phyloP scores from a whole-genome alignment of 208 protist species.

The Leishmania major region DNA sequence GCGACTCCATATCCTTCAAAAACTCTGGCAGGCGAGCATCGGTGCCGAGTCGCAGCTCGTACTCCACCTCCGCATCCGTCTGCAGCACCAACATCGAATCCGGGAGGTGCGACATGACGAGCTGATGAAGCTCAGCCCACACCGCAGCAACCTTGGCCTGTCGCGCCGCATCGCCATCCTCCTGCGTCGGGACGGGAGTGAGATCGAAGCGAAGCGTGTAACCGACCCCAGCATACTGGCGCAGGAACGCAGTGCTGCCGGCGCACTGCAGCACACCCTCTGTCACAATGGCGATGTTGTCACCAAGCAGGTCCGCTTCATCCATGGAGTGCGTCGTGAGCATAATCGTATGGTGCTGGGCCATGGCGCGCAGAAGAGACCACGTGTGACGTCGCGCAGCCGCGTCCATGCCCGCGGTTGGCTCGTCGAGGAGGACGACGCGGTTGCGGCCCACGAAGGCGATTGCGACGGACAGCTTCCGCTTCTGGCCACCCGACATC shows the following conservation, averaged over 20 bases:
- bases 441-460: slow-evolving; percentile 77
- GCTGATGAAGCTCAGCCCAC: slow-evolving; percentile 31
- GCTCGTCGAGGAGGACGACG: slow-evolving; percentile 89
- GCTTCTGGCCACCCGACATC: slow-evolving; percentile 68
- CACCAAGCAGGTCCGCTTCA: slow-evolving; percentile 94
- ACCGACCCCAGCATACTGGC: slow-evolving; percentile 48
- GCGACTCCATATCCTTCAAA: slow-evolving; percentile 40
- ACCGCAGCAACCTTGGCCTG: slow-evolving; percentile 15
- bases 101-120: slow-evolving; percentile 34
- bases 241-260: slow-evolving; percentile 66
- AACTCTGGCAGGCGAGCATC: slow-evolving; percentile 37
- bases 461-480: slow-evolving; percentile 83
- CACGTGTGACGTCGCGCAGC: slow-evolving; percentile 75
- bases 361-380: slow-evolving; percentile 48
- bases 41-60: slow-evolving; percentile 35
- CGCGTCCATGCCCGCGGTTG: slow-evolving; percentile 90
- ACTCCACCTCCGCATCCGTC: slow-evolving; percentile 48
- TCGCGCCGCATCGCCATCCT: slow-evolving; percentile 10
- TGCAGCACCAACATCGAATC: slow-evolving; percentile 14
- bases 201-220: slow-evolving; percentile 62
- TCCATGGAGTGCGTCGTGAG: slow-evolving; percentile 96
- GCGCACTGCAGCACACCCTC: slow-evolving; percentile 56
- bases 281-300: slow-evolving; percentile 90
- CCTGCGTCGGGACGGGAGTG: slow-evolving; percentile 1
- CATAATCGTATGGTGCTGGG: slow-evolving; percentile 64